These are phyloP conservation scores for Citrus mangshanensis DNA, from an alignment of 345 rosid genomes.

Conservation along the genomic window DNA sequence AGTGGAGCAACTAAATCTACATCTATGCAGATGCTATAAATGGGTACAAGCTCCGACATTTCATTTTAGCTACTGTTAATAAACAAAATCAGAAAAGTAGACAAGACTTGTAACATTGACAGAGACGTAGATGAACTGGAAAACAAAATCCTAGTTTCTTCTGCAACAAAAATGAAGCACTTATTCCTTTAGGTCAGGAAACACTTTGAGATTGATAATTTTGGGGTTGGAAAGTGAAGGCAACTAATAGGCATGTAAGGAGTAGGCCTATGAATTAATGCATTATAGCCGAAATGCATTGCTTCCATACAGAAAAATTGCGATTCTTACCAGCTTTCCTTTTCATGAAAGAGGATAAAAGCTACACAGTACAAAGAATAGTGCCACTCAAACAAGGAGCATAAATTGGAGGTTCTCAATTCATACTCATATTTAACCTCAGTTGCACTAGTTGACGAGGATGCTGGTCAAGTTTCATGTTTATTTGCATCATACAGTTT, in stretches of 20 bases:
- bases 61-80: background rate
- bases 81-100: background rate
- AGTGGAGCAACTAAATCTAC: background rate
- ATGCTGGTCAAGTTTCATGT: background rate
- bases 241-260: background rate
- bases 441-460: background rate
- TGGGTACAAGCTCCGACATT: background rate
- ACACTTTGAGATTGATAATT: background rate
- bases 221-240: background rate
- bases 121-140: background rate
- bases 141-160: background rate
- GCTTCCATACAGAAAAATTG: background rate
- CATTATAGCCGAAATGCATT: background rate
- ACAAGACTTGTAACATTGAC: background rate
- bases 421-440: background rate
- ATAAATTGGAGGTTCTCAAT: background rate
- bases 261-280: background rate
- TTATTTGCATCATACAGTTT: background rate
- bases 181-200: background rate
- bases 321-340: background rate
- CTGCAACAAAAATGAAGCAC: background rate
- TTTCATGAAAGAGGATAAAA: background rate
- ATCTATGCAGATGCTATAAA: background rate
- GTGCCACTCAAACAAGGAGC: background rate
- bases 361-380: background rate